Percentiles rank a stretch among this genome's conserved stretches.
phyloP scores from a whole-genome alignment of 2,329 filamentous ascomycete genomes.

The Colletotrichum sp. region DNA sequence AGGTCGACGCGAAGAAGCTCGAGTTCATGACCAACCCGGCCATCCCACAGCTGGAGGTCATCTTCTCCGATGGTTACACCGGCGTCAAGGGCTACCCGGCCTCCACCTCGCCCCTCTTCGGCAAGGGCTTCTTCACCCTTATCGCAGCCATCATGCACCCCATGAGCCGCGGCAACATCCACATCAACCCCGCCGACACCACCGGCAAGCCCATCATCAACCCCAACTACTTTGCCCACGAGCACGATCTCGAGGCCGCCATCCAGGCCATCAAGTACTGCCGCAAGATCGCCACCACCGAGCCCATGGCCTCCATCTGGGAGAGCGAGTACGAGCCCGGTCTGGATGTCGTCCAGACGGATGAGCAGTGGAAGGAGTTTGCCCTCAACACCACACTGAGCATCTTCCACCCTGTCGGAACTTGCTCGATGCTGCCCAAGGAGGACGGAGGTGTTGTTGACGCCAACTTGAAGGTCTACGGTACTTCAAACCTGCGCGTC shows the following conservation, averaged over 20 bases:
- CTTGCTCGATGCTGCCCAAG: slow-evolving; percentile 51
- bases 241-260: slow-evolving; percentile 30
- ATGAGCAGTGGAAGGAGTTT: slow-evolving; percentile 25
- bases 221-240: slow-evolving; percentile 31
- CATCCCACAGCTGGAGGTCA: slow-evolving; percentile 47
- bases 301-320: slow-evolving; percentile 35
- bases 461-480: slow-evolving; percentile 48
- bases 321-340: slow-evolving; percentile 39
- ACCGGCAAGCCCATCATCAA: slow-evolving; percentile 35
- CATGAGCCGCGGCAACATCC: slow-evolving; percentile 34
- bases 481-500: slow-evolving; percentile 51
- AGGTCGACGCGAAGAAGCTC: slow-evolving; percentile 43
- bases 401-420: slow-evolving; percentile 48
- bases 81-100: slow-evolving; percentile 41
- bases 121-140: slow-evolving; percentile 32
- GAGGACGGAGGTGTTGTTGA: slow-evolving; percentile 52
- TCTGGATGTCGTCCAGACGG: slow-evolving; percentile 20
- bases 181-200: slow-evolving; percentile 38
- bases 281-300: slow-evolving; percentile 33
- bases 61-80: slow-evolving; percentile 51
- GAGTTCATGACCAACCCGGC: slow-evolving; percentile 38
- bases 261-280: slow-evolving; percentile 34
- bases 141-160: slow-evolving; percentile 34
- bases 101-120: slow-evolving; percentile 30
- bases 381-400: slow-evolving; percentile 22